Evolutionary conservation across 1,139 yeast genomes (phyloP).

Genomic region (Suhomyces ambrosiae): DNA sequence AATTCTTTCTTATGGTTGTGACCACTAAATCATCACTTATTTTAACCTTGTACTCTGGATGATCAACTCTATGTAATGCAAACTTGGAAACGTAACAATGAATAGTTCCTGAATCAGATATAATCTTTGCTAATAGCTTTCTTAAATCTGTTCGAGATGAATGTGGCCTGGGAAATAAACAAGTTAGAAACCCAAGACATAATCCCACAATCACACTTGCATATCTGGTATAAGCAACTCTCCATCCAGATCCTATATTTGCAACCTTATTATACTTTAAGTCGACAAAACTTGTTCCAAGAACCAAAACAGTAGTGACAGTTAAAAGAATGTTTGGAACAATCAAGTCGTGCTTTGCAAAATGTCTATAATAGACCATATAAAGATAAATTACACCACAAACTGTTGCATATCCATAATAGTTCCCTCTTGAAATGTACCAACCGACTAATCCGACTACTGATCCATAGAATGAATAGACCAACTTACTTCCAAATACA

Average conservation of each 20-base stretch:
- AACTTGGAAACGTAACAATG: constrained; percentile 36
- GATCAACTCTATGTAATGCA: constrained; percentile 26
- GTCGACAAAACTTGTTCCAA: constrained; percentile 42
- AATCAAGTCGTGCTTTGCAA: constrained; percentile 31
- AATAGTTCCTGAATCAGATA: constrained; percentile 32
- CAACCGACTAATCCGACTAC: constrained; percentile 38
- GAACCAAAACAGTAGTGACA: constrained; percentile 34
- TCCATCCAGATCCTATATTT: constrained; percentile 32
- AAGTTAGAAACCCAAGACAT: constrained; percentile 33
- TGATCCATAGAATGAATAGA: constrained; percentile 35
- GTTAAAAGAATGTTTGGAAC: constrained; percentile 35
- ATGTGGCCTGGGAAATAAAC: constrained; percentile 34
- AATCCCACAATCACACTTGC: constrained; percentile 35
- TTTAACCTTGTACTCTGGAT: constrained; percentile 22
- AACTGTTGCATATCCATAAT: constrained; percentile 37
- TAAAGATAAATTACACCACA: constrained; percentile 30
- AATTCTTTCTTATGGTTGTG: constrained; percentile 27
- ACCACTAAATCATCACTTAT: constrained; percentile 28
- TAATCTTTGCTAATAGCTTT: constrained; percentile 24
- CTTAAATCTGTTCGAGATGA: constrained; percentile 35
- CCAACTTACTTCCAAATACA: constrained; percentile 28
- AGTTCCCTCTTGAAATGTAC: constrained; percentile 42
- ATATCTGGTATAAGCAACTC: constrained; percentile 33
- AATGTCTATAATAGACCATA: constrained; percentile 34
- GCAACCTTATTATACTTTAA: constrained; percentile 21